phyloP scores from a whole-genome alignment of 768 basidiomycete species.

The Amanita molliuscula region DNA sequence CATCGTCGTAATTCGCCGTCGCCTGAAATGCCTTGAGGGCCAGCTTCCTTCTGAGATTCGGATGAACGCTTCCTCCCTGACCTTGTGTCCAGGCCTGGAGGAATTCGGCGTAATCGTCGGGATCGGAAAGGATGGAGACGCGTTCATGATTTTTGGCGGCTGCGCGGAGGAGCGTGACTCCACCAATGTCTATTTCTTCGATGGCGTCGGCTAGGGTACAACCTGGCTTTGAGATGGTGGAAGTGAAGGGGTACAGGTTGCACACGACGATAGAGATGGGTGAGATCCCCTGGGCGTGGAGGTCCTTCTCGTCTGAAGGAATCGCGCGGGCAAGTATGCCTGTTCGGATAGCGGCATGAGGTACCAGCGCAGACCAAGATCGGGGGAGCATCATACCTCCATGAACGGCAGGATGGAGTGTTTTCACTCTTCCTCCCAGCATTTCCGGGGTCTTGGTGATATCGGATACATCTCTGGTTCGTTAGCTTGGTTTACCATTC shows the following conservation, averaged over 20 bases:
- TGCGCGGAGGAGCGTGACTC: constrained; percentile 93
- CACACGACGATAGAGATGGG: constrained; percentile 97
- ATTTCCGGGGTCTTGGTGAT: constrained; percentile 98
- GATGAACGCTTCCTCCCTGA: constrained; percentile 68
- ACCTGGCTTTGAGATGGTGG: constrained; percentile 78
- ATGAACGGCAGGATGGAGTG: constrained; percentile 94
- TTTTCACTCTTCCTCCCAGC: constrained; percentile 97
- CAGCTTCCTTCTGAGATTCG: constrained; percentile 61
- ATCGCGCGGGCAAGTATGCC: constrained; percentile 93
- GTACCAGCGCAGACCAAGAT: background rate
- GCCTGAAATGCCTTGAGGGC: constrained; percentile 97
- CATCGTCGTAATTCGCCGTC: constrained; percentile 91
- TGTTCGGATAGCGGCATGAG: constrained; percentile 20
- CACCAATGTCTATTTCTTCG: constrained; percentile 98
- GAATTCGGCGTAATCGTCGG: constrained; percentile 79
- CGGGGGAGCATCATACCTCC: constrained; percentile 49
- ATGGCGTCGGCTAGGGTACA: constrained; percentile 90
- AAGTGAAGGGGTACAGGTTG: constrained; percentile 96
- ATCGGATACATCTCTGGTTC: constrained; percentile 83
- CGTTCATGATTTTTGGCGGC: constrained; percentile 98
- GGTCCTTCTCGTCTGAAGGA: constrained; percentile 81
- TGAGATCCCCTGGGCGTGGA: constrained; percentile 73
- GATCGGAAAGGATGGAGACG: constrained; percentile 83
- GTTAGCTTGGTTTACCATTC: constrained; percentile 2
- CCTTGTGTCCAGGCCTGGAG: constrained; percentile 66